These are phyloP conservation scores for Corylus avellana DNA, from an alignment of 306 rosid species.

Conservation along the genomic window DNA sequence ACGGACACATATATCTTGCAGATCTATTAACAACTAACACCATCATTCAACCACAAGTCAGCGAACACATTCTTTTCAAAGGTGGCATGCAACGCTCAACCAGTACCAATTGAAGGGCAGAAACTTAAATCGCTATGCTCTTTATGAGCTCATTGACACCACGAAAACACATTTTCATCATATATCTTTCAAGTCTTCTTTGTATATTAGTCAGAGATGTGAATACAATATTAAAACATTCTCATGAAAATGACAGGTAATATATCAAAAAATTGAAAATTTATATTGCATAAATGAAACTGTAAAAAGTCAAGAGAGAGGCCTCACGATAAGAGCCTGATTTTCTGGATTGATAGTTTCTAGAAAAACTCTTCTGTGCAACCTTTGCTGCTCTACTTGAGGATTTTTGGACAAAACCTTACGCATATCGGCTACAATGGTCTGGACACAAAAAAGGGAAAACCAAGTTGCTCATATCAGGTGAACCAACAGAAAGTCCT, in stretches of 20 bases:
- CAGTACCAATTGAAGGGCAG: neutral
- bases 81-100: neutral
- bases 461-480: conserved; percentile 24
- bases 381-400: conserved; percentile 97
- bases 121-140: neutral
- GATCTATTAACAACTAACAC: neutral
- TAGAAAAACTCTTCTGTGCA: conserved; percentile 95
- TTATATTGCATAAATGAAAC: neutral
- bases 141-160: neutral
- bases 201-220: neutral
- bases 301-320: conserved; percentile 13
- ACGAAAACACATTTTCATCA: neutral
- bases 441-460: conserved; percentile 44
- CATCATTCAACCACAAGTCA: neutral
- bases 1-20: neutral
- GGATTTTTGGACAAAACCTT: conserved; percentile 95
- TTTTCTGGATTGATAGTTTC: conserved; percentile 77
- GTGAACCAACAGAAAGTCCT: conserved; percentile 23
- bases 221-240: neutral
- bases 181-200: neutral
- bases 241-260: neutral
- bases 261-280: neutral
- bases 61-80: neutral
- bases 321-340: conserved; percentile 81
- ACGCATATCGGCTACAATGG: conserved; percentile 96